These are phyloP conservation scores for Lotus japonicus DNA, from an alignment of 306 rosid genomes.

Conservation along the genomic window DNA sequence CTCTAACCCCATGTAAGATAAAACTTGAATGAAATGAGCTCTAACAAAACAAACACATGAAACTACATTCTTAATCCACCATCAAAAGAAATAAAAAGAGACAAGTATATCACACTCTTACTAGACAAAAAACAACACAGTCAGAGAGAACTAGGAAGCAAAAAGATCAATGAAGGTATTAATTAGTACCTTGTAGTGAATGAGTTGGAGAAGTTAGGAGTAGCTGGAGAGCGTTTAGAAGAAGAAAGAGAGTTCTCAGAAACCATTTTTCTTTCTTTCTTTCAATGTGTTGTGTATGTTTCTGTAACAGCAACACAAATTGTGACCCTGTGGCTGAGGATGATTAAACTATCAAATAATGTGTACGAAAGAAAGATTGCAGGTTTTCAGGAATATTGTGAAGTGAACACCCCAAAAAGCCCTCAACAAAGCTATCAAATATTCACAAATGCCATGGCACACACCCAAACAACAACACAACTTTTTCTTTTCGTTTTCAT, in stretches of 20 bases:
- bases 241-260: slow-evolving; percentile 52
- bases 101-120: neutral
- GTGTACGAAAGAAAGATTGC: slow-evolving; percentile 10
- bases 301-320: slow-evolving; percentile 27
- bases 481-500: slow-evolving; percentile 33
- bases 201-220: slow-evolving; percentile 65
- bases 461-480: neutral
- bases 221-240: slow-evolving; percentile 45
- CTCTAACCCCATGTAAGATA: neutral
- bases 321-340: neutral
- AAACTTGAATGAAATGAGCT: neutral
- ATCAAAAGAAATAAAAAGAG: neutral
- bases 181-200: slow-evolving; percentile 77
- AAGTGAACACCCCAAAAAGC: slow-evolving; percentile 22
- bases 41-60: neutral
- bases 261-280: slow-evolving; percentile 33
- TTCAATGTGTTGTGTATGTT: slow-evolving; percentile 25
- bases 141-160: neutral
- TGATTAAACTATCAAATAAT: slow-evolving; percentile 17
- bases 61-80: neutral
- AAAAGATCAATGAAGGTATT: neutral
- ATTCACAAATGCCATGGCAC: slow-evolving; percentile 24
- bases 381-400: slow-evolving; percentile 28
- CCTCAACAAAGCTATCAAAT: slow-evolving; percentile 10
- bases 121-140: neutral